Conservation (phyloP, 192 early-diverging fungal genomes). For the Chytriomyces sp. region DNA sequence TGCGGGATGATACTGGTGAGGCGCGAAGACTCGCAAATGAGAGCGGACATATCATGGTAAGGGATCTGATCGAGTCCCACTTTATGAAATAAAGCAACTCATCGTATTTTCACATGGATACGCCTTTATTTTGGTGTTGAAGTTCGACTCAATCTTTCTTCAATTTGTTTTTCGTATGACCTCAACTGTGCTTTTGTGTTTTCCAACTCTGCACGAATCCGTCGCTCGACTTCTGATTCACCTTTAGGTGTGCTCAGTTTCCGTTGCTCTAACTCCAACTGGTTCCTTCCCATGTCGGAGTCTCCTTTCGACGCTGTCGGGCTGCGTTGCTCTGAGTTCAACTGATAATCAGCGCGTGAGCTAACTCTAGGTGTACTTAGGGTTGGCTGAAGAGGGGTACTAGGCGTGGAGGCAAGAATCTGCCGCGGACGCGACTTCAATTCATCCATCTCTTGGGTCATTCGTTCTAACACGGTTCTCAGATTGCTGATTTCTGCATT, state of each 20-base stretch:
- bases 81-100: no score
- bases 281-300: background rate
- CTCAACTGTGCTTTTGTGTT: constrained; percentile 36
- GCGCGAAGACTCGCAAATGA: no score
- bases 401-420: background rate
- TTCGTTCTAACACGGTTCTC: background rate
- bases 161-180: constrained; percentile 36
- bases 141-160: constrained; percentile 11
- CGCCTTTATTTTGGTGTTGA: constrained; percentile 20
- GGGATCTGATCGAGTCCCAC: no score
- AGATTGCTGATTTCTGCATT: constrained; percentile 32
- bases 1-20: no score
- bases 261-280: background rate
- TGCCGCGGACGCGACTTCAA: background rate
- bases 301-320: background rate
- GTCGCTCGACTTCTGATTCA: constrained; percentile 29
- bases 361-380: background rate
- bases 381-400: background rate
- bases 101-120: background rate
- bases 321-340: background rate
- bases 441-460: constrained; percentile 11
- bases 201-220: constrained; percentile 33
- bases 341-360: background rate
- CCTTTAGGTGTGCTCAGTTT: background rate
- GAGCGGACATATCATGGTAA: no score